Percentiles rank a stretch among this genome's conserved stretches.
Evolutionary conservation across 2,329 filamentous ascomycete genomes (phyloP).

Genomic region (Calonectria pseudoturangicola): DNA sequence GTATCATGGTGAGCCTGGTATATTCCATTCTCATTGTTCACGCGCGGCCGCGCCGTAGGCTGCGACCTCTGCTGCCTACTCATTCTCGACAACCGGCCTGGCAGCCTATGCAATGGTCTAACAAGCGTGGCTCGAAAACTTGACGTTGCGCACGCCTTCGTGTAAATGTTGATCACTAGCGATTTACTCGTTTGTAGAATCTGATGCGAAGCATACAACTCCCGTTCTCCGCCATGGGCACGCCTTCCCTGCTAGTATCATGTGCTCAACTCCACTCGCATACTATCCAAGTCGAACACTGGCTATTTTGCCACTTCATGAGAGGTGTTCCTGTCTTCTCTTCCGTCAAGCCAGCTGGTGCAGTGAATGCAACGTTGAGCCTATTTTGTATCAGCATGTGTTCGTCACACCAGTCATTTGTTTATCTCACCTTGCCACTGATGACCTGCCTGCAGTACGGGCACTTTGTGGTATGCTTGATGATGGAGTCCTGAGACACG

Average conservation of each 20-base stretch:
- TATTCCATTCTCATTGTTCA: slow-evolving; percentile 30
- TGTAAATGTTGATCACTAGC: background rate
- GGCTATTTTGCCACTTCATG: background rate
- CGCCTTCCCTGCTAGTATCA: background rate
- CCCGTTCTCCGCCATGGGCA: background rate
- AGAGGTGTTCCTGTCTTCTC: slow-evolving; percentile 61
- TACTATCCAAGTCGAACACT: background rate
- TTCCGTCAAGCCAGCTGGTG: slow-evolving; percentile 71
- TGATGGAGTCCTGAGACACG: slow-evolving; percentile 78
- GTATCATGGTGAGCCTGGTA: slow-evolving; percentile 29
- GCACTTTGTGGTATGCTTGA: slow-evolving; percentile 82
- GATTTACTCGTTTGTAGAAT: background rate
- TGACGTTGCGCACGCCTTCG: background rate
- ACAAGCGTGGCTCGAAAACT: background rate
- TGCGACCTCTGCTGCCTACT: slow-evolving; percentile 12
- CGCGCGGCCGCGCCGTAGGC: slow-evolving; percentile 10
- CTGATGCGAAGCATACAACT: background rate
- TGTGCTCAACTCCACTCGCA: background rate
- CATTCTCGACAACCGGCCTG: background rate
- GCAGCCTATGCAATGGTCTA: background rate
- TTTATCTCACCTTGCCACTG: slow-evolving; percentile 73
- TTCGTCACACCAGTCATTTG: fast-evolving
- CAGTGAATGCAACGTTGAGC: slow-evolving; percentile 68
- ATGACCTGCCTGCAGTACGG: slow-evolving; percentile 79
- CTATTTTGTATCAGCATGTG: slow-evolving; percentile 51